Base-by-base conservation (phyloP, 2,329 filamentous ascomycete genomes). In the Fusarium sp. region DNA sequence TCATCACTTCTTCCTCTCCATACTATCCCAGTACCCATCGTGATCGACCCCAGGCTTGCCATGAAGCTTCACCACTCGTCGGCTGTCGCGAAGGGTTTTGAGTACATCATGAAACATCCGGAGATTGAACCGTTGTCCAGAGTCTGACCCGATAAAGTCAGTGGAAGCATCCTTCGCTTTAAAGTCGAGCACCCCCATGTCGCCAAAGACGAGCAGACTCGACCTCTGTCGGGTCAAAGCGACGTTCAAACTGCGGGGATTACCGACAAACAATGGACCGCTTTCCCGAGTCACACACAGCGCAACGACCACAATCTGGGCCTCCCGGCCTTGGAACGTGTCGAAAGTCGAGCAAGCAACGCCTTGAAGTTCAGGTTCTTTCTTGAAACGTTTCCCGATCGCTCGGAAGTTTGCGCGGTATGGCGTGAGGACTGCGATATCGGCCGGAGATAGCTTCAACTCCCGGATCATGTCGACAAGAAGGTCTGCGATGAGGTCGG, bases 181-280 rank as follows among this genome's bases (percentile, higher is more conserved):
- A 2, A 8, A 18, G 10, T 29, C 19, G 1, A 48, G 27, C 3
- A 31, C 29, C 10, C 10, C 7, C 4, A 59, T 14, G 12, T 64
- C 46, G 0, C 61, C 65, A 56, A 70, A 70, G 8, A 70, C 56
- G 2, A 70, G 10, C 0, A 70, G 61, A 1, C 33, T 27, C 1
- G 61, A 69, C 10, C 23, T 55, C 4, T 70, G 65, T 5, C 68
- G 33, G 0, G 60, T 70, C 7, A 69, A 5, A 1, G 65, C 55
- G 0, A 70, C 60, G 1, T 70, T 69, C 4, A 70, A 51, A 18
- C 45, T 45, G 0, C 23, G 51, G 2, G n/a, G 8, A 0, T 54
- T 37, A 0, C 19, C 51, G 0, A 49, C 41, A 11, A 61, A 55
- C 5, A n/a, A 4, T 1, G 66, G 60, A 1, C 66, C 65, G 2